Conservation (phyloP, 1,284 basidiomycete genomes). For the Cerrena zonata region DNA sequence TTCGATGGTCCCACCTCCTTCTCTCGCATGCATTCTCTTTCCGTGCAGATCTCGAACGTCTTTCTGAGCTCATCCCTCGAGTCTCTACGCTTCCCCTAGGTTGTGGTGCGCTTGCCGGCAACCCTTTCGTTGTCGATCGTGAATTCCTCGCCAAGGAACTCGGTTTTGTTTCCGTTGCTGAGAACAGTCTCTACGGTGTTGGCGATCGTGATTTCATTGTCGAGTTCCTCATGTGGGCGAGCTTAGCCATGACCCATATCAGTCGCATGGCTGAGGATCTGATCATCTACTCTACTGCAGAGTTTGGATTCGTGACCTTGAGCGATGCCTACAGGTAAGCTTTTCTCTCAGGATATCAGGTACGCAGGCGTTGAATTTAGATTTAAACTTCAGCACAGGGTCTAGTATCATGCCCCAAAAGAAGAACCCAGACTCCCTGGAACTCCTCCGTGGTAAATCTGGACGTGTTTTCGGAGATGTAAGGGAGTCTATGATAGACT, state of each 20-base stretch:
- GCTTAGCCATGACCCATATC: slow-evolving; percentile 87
- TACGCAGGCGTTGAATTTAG: background rate
- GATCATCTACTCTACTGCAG: slow-evolving; percentile 93
- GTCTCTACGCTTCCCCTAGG: slow-evolving; percentile 92
- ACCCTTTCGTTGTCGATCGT: slow-evolving; percentile 88
- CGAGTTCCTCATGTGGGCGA: slow-evolving; percentile 96
- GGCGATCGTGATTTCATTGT: slow-evolving; percentile 95
- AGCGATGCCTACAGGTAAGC: slow-evolving; percentile 91
- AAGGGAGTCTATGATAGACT: slow-evolving; percentile 19
- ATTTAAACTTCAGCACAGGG: slow-evolving; percentile 63
- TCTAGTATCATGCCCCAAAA: slow-evolving; percentile 99
- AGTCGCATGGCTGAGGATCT: slow-evolving; percentile 94
- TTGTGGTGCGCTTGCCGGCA: slow-evolving; percentile 91
- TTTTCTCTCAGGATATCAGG: background rate
- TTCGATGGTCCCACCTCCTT: slow-evolving; percentile 95
- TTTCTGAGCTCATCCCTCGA: slow-evolving; percentile 79
- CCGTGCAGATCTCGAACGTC: slow-evolving; percentile 79
- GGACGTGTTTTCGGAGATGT: slow-evolving; percentile 92
- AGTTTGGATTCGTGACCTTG: slow-evolving; percentile 91
- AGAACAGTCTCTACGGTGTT: slow-evolving; percentile 93
- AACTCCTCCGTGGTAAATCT: slow-evolving; percentile 90
- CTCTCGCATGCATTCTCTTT: slow-evolving; percentile 94
- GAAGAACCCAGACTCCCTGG: slow-evolving; percentile 96
- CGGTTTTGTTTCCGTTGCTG: slow-evolving; percentile 77
- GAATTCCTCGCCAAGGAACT: slow-evolving; percentile 84